Percentiles rank a stretch among this genome's conserved stretches.
phyloP scores from a whole-genome alignment of 169 alveolate genomes.

The Eimeria maxima region DNA sequence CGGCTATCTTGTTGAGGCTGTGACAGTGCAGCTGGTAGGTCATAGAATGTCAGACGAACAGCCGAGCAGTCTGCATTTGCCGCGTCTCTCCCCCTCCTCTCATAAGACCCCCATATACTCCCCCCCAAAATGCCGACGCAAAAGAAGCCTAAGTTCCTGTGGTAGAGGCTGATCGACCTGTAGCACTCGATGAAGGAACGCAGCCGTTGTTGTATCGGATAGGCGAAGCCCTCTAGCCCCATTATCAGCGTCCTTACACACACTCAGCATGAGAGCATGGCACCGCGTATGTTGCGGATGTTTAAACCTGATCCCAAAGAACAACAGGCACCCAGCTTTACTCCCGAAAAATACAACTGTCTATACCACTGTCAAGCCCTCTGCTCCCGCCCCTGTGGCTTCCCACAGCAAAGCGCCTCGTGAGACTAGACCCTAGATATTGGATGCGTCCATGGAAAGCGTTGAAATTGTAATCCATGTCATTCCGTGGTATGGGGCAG shows the following conservation, averaged over 20 bases:
- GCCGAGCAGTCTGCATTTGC: slow-evolving; percentile 54
- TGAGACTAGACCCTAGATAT: background rate
- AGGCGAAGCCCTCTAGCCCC: slow-evolving; percentile 62
- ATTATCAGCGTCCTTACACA: background rate
- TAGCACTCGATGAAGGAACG: slow-evolving; percentile 2
- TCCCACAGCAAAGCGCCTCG: background rate
- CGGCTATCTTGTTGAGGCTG: background rate
- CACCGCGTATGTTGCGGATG: background rate
- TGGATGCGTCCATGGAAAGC: background rate
- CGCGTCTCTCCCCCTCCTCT: slow-evolving; percentile 4
- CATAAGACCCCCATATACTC: slow-evolving; percentile 28
- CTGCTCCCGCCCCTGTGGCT: background rate
- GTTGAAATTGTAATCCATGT: background rate
- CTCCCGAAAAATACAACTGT: background rate
- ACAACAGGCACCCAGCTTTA: background rate
- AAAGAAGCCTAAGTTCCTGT: slow-evolving; percentile 64
- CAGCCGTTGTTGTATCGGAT: slow-evolving; percentile 14
- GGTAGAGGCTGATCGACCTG: slow-evolving; percentile 66
- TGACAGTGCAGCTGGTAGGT: slow-evolving; percentile 14
- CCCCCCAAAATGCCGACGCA: slow-evolving; percentile 52
- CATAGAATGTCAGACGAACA: slow-evolving; percentile 36
- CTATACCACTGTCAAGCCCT: background rate
- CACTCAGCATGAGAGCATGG: background rate
- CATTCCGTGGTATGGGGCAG: background rate
- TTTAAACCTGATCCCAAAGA: background rate